Evolutionary conservation across 441 rosid genomes (phyloP).

Genomic region (Erodium texanum): DNA sequence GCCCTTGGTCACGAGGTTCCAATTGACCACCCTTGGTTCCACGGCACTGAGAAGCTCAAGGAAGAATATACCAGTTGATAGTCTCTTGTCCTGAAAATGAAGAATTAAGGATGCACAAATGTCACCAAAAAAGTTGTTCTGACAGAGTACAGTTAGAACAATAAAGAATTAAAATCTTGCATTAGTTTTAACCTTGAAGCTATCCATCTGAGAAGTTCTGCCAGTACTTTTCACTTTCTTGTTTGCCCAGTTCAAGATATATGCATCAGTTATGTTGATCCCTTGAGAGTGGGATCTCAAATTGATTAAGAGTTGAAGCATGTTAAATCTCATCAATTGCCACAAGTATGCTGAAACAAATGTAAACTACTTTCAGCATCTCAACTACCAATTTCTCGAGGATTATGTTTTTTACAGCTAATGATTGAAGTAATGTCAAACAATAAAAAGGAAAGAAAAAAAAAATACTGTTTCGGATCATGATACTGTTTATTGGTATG

Average conservation of each 20-base stretch:
- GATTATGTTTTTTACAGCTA: background rate
- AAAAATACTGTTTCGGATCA: no score
- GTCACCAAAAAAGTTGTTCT: background rate
- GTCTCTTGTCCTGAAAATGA: conserved; percentile 58
- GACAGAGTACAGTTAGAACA: background rate
- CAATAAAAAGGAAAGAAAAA: no score
- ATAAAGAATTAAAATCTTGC: conserved; percentile 1
- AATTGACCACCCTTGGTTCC: conserved; percentile 77
- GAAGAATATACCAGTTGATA: conserved; percentile 79
- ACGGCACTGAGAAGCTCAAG: conserved; percentile 84
- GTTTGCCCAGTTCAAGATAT: conserved; percentile 83
- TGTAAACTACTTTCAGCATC: background rate
- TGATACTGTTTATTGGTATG: background rate
- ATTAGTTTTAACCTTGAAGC: conserved; percentile 58
- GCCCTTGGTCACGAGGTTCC: conserved; percentile 68
- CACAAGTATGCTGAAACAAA: conserved; percentile 74
- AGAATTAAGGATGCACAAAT: background rate
- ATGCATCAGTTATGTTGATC: conserved; percentile 70
- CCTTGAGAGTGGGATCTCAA: conserved; percentile 70
- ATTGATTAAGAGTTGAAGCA: conserved; percentile 83
- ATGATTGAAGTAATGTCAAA: no score
- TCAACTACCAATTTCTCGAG: background rate
- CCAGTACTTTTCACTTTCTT: conserved; percentile 61
- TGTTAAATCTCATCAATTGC: conserved; percentile 91
- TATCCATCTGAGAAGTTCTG: conserved; percentile 55